These are phyloP conservation scores for Nephelium lappaceum DNA, from an alignment of 345 rosid genomes.

Conservation along the genomic window DNA sequence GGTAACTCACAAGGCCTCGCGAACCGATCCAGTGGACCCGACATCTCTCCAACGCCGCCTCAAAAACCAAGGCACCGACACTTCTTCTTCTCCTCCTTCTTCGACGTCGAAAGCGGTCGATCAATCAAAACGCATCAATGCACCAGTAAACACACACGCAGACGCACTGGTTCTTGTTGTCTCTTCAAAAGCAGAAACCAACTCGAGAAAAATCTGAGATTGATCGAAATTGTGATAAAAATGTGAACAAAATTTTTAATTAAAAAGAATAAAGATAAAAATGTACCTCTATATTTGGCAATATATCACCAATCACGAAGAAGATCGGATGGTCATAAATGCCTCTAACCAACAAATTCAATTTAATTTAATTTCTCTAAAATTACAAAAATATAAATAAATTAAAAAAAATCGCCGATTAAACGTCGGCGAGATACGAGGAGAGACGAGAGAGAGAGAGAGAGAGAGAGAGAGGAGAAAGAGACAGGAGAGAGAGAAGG, in stretches of 20 bases:
- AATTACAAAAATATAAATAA: slow-evolving; percentile 12
- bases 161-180: neutral
- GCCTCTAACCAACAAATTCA: slow-evolving; percentile 17
- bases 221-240: neutral
- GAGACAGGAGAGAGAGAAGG: slow-evolving; percentile 15
- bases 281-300: slow-evolving; percentile 11
- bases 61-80: too few relatives aligned
- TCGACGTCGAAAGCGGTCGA: neutral
- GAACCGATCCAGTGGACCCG: slow-evolving; percentile 94
- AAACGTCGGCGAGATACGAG: slow-evolving; percentile 15
- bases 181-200: slow-evolving; percentile 5
- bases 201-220: slow-evolving; percentile 22
- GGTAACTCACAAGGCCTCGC: slow-evolving; percentile 87
- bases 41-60: slow-evolving; percentile 50
- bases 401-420: slow-evolving; percentile 35
- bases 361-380: slow-evolving; percentile 7
- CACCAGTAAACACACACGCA: slow-evolving; percentile 13
- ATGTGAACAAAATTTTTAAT: neutral
- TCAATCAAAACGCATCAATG: slow-evolving; percentile 29
- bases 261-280: neutral
- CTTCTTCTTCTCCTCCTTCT: neutral
- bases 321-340: slow-evolving; percentile 56
- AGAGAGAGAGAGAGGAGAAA: neutral
- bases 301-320: slow-evolving; percentile 34
- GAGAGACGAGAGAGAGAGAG: neutral